Evolutionary conservation across 257 asterid genomes (phyloP).

Genomic region (Solanum clarkiae): DNA sequence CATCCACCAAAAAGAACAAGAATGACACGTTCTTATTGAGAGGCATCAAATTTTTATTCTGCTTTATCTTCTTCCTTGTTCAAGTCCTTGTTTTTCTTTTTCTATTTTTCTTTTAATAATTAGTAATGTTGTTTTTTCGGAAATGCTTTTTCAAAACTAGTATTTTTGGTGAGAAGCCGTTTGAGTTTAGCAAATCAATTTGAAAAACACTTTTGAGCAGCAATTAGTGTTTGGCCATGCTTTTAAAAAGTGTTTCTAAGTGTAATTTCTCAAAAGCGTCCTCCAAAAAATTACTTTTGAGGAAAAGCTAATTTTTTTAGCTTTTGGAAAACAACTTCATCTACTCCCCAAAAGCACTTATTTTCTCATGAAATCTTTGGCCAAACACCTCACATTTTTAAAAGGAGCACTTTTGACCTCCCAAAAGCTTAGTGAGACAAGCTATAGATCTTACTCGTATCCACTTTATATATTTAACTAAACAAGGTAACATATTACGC

Average conservation of each 20-base stretch:
- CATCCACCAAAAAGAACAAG: neutral
- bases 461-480: too few species aligned
- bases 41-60: neutral
- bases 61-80: neutral
- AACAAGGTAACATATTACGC: too few species aligned
- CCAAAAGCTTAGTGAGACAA: neutral
- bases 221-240: neutral
- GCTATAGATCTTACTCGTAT: neutral
- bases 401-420: neutral
- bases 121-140: neutral
- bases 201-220: neutral
- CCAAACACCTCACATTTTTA: neutral
- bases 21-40: neutral
- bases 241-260: neutral
- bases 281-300: too few species aligned
- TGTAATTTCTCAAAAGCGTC: neutral
- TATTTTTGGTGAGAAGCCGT: neutral
- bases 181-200: neutral
- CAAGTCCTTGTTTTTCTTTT: neutral
- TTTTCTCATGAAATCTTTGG: neutral
- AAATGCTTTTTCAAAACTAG: neutral
- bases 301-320: neutral
- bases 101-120: too few species aligned
- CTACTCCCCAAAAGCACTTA: neutral
- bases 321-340: neutral